Base-by-base conservation (phyloP, 345 rosid species). In the Eucalyptus brandiana region DNA sequence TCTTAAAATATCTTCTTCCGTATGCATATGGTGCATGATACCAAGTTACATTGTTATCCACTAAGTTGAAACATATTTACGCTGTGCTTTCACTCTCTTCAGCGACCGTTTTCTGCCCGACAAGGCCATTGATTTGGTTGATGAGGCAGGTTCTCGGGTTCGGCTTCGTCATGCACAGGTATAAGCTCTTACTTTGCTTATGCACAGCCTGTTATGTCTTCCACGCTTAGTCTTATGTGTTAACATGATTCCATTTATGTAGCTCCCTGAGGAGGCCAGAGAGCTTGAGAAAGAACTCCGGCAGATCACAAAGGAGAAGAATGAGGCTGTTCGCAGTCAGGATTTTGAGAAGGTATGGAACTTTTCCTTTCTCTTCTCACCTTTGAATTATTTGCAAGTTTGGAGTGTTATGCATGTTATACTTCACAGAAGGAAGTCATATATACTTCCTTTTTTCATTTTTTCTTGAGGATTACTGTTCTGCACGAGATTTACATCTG, bases 261-360 rank as follows among this genome's bases (percentile, higher is more conserved):
- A 98, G 99, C 96, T 98, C 90, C 99, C 99, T 16, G 99, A 98
- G 96, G 99, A 97, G 92, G 99, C 99, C 88, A 95, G 96, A 91
- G 99, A 97, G 93, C 99, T 96, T 91, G 99, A 98, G 92, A 98
- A 94, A 91, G 99, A 98, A 93, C 96, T 98, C 89, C 93, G 99
- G 88, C 98, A 98, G 92, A 95, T 97, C 90, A 96, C 96, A 17
- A 98, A 98, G 93, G 99, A 97, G 92, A 98, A 98, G 94, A 97
- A 98, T 76, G 99, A 98, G 92, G 98, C 99, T 89, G 99, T 96
- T 86, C 96, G 99, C 28, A 85, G 96, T 93, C 99, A 98, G 92
- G 99, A 97, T 94, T 98, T 97, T 69, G 99, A 98, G 92, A 98
- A 96, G 99, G 99, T 97, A 60, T 76, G 49, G 26, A 19, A 30